Percentiles rank a stretch among this genome's conserved stretches.
Conservation (phyloP, 768 basidiomycete species). For the Termitomyces titanicus region DNA sequence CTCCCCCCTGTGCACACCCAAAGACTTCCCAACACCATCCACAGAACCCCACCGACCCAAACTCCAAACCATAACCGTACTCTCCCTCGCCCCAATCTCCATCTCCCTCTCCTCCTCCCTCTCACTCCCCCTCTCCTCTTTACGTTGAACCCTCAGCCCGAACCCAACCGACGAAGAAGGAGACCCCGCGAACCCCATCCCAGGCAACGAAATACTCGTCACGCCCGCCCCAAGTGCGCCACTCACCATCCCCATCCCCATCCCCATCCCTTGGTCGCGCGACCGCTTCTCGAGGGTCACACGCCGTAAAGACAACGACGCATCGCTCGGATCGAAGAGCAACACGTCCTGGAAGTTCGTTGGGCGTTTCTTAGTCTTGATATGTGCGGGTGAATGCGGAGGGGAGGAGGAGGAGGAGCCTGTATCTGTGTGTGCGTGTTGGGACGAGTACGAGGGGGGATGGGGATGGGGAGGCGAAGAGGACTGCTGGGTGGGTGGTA, state of each 20-base stretch:
- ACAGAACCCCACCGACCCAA: conserved; percentile 52
- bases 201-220: conserved; percentile 62
- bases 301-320: conserved; percentile 52
- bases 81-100: conserved; percentile 36
- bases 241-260: conserved; percentile 26
- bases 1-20: conserved; percentile 1
- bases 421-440: conserved; percentile 19
- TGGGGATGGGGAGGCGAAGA: conserved; percentile 7
- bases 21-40: conserved; percentile 43
- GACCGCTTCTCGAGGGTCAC: conserved; percentile 40
- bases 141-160: neutral
- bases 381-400: conserved; percentile 24
- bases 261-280: conserved; percentile 21
- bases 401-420: neutral
- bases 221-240: conserved; percentile 31
- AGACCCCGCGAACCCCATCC: conserved; percentile 33
- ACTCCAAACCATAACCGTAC: conserved; percentile 62
- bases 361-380: conserved; percentile 16
- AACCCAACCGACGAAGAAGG: conserved; percentile 18
- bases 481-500: conserved; percentile 19
- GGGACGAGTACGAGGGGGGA: conserved; percentile 18
- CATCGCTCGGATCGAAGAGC: conserved; percentile 60
- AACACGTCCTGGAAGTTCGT: conserved; percentile 63
- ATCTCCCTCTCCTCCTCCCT: conserved; percentile 17
- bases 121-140: neutral